Evolutionary conservation across 164 flowering plant species (phyloP).

Genomic region (Stephania japonica): DNA sequence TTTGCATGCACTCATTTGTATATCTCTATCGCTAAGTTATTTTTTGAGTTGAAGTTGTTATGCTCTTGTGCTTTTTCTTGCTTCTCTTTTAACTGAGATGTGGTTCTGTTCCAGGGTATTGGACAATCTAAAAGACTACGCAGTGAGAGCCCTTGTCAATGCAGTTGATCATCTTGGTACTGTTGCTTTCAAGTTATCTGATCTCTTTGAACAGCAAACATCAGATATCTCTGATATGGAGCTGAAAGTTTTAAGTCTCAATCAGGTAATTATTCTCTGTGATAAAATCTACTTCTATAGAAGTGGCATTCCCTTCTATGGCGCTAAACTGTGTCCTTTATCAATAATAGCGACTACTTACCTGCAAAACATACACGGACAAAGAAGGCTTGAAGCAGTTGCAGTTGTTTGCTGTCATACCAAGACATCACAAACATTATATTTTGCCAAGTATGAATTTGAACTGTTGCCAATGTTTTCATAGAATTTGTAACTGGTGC

Average conservation of each 20-base stretch:
- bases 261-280: conserved; percentile 52
- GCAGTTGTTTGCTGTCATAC: conserved; percentile 59
- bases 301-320: not conserved
- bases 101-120: conserved; percentile 54
- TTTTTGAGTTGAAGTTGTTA: not conserved
- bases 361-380: conserved; percentile 68
- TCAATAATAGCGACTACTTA: conserved; percentile 57
- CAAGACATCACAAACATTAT: conserved; percentile 94
- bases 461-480: not conserved
- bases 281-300: not conserved
- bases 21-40: too few species aligned
- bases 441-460: conserved; percentile 69
- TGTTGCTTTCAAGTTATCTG: conserved; percentile 87
- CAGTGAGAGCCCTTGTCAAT: conserved; percentile 89
- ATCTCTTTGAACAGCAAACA: conserved; percentile 82
- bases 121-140: conserved; percentile 91
- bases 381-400: conserved; percentile 89
- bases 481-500: not conserved
- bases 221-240: conserved; percentile 62
- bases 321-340: conserved; percentile 16
- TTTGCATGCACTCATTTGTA: too few species aligned
- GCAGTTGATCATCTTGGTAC: conserved; percentile 99
- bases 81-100: conserved; percentile 5
- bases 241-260: conserved; percentile 52
- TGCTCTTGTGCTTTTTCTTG: not conserved